Evolutionary conservation across 2,329 filamentous ascomycete species (phyloP).

Genomic region (Calonectria pteridis): DNA sequence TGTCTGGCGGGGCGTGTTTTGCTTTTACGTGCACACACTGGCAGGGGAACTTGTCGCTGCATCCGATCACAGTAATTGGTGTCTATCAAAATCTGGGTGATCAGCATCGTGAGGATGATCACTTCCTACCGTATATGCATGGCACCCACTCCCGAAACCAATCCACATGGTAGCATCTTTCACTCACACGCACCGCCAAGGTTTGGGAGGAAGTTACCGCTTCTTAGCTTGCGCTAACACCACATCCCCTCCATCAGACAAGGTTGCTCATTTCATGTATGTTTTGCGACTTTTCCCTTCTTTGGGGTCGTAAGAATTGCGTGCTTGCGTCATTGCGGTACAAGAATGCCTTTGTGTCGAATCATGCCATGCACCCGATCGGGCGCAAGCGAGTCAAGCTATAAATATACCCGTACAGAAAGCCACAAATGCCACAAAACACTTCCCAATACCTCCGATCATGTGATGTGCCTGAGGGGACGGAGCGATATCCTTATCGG

Average conservation of each 20-base stretch:
- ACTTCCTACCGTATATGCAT: background rate
- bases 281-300: background rate
- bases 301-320: background rate
- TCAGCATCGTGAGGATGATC: constrained; percentile 9
- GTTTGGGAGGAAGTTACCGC: constrained; percentile 8
- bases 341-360: background rate
- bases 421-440: background rate
- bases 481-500: background rate
- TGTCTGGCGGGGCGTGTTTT: background rate
- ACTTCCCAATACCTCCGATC: background rate
- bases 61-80: background rate
- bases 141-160: background rate
- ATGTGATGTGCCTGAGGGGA: background rate
- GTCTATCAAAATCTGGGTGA: background rate
- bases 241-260: background rate
- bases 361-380: background rate
- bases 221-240: background rate
- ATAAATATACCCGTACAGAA: background rate
- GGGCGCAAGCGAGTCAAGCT: background rate
- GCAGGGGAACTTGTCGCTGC: background rate
- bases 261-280: background rate
- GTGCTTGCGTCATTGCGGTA: background rate
- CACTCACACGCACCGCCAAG: background rate
- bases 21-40: background rate
- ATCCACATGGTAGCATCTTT: background rate